A percentile compares a stretch with the other conserved stretches of the same genome.
Conservation (phyloP, 192 early-diverging fungal species). For the Bifiguratus adelaidae region DNA sequence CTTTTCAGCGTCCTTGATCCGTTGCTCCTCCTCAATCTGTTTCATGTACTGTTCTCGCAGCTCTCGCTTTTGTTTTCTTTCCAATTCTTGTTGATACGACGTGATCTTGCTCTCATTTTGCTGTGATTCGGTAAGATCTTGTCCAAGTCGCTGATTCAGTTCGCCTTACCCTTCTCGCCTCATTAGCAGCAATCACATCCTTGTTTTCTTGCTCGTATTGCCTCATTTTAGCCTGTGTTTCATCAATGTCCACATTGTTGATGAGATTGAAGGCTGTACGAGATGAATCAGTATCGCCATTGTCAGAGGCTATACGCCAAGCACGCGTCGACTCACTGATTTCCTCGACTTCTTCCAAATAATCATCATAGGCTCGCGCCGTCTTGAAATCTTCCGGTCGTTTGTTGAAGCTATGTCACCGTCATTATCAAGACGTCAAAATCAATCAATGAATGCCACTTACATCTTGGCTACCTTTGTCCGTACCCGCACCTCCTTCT, state of each 20-base stretch:
- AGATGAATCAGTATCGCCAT: neutral
- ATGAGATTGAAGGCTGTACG: conserved; percentile 66
- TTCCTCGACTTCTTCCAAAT: conserved; percentile 85
- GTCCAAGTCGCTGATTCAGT: too few species aligned
- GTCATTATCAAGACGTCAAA: neutral
- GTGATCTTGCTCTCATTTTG: conserved; percentile 43
- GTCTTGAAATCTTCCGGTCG: conserved; percentile 79
- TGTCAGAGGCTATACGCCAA: neutral
- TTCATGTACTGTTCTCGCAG: conserved; percentile 58
- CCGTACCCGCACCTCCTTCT: conserved; percentile 86
- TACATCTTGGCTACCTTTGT: conserved; percentile 62
- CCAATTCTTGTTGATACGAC: conserved; percentile 32
- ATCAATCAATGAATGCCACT: neutral
- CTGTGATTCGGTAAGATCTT: conserved; percentile 19
- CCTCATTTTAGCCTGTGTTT: conserved; percentile 68
- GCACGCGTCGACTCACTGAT: conserved; percentile 63
- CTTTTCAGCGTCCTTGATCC: conserved; percentile 51
- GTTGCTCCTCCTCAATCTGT: conserved; percentile 62
- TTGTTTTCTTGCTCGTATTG: conserved; percentile 70
- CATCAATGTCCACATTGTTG: conserved; percentile 76
- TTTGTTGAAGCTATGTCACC: conserved; percentile 80
- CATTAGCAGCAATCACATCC: conserved; percentile 63
- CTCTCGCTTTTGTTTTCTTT: conserved; percentile 33
- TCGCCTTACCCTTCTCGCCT: conserved; percentile 41
- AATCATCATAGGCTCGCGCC: conserved; percentile 76